phyloP scores from a whole-genome alignment of 2,329 filamentous ascomycete genomes.

The Neopestalotiopsis sp. region DNA sequence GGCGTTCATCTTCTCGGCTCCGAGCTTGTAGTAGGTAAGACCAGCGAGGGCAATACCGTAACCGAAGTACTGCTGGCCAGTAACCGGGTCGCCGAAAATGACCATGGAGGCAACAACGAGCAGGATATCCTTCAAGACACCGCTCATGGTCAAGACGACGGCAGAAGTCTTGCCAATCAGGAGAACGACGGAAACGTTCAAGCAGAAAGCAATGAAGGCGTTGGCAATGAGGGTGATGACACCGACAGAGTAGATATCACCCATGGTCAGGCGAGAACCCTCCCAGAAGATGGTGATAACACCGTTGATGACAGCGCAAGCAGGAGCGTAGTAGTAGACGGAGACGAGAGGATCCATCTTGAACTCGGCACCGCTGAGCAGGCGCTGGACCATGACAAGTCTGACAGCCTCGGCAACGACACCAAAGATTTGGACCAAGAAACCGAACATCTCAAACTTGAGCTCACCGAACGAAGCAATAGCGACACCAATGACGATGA shows the following conservation, averaged over 20 bases:
- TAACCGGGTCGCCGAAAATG: slow-evolving; percentile 70
- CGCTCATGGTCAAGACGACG: slow-evolving; percentile 73
- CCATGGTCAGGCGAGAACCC: slow-evolving; percentile 67
- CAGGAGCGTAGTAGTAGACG: slow-evolving; percentile 88
- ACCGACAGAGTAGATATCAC: slow-evolving; percentile 70
- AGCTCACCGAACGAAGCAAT: slow-evolving; percentile 69
- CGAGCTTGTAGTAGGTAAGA: slow-evolving; percentile 36
- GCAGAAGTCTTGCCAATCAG: slow-evolving; percentile 79
- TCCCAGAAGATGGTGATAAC: slow-evolving; percentile 74
- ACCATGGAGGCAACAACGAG: slow-evolving; percentile 71
- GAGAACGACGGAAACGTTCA: slow-evolving; percentile 86
- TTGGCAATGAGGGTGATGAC: slow-evolving; percentile 72
- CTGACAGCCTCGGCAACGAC: slow-evolving; percentile 83
- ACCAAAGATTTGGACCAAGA: slow-evolving; percentile 75
- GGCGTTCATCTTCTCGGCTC: slow-evolving; percentile 33
- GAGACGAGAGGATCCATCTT: slow-evolving; percentile 92
- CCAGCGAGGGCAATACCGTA: slow-evolving; percentile 63
- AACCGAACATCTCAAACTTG: slow-evolving; percentile 69
- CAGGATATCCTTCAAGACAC: slow-evolving; percentile 76
- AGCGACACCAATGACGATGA: slow-evolving; percentile 60
- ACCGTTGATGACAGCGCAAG: slow-evolving; percentile 83
- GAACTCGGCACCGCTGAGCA: slow-evolving; percentile 78
- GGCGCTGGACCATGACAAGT: slow-evolving; percentile 84
- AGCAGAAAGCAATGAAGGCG: slow-evolving; percentile 76
- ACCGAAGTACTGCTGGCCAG: slow-evolving; percentile 70